Conservation (phyloP, 129 eudicot species). For the Silybum marianum region DNA sequence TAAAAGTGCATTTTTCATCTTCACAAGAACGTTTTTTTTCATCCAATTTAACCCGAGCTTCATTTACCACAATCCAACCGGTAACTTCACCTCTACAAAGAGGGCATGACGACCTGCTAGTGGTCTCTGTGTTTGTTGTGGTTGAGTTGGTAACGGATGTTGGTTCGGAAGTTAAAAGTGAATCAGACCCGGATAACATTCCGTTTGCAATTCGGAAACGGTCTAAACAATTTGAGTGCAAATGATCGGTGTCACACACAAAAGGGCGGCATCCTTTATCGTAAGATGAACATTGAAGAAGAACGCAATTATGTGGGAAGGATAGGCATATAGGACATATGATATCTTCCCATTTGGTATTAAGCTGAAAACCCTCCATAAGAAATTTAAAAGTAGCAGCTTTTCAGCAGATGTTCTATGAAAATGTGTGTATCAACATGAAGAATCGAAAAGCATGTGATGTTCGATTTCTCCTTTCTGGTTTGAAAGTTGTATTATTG, state of each 20-base stretch:
- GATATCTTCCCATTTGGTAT: slow-evolving; percentile 79
- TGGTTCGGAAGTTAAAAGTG: slow-evolving; percentile 40
- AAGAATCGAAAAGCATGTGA: slow-evolving; percentile 31
- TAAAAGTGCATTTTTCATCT: slow-evolving; percentile 64
- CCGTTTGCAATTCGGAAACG: slow-evolving; percentile 81
- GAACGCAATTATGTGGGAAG: slow-evolving; percentile 87
- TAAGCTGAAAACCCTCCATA: slow-evolving; percentile 61
- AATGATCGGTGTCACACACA: slow-evolving; percentile 85
- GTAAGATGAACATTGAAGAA: slow-evolving; percentile 90
- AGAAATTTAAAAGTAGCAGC: slow-evolving; percentile 15
- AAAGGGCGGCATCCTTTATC: slow-evolving; percentile 90
- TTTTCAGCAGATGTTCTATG: slow-evolving; percentile 18
- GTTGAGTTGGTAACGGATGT: slow-evolving; percentile 23
- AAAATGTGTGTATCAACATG: slow-evolving; percentile 22
- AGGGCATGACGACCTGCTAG: slow-evolving; percentile 68
- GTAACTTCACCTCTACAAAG: slow-evolving; percentile 92
- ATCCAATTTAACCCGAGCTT: slow-evolving; percentile 61
- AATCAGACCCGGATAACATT: slow-evolving; percentile 39
- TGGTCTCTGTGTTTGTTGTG: slow-evolving; percentile 25
- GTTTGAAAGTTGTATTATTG: background rate
- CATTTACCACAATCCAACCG: slow-evolving; percentile 75
- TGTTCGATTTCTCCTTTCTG: slow-evolving; percentile 8
- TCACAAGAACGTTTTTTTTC: slow-evolving; percentile 78
- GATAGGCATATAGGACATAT: slow-evolving; percentile 92
- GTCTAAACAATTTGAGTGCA: slow-evolving; percentile 90